Evolutionary conservation across 1,284 basidiomycete genomes (phyloP).

Genomic region (Fistulinella cinereoalba): DNA sequence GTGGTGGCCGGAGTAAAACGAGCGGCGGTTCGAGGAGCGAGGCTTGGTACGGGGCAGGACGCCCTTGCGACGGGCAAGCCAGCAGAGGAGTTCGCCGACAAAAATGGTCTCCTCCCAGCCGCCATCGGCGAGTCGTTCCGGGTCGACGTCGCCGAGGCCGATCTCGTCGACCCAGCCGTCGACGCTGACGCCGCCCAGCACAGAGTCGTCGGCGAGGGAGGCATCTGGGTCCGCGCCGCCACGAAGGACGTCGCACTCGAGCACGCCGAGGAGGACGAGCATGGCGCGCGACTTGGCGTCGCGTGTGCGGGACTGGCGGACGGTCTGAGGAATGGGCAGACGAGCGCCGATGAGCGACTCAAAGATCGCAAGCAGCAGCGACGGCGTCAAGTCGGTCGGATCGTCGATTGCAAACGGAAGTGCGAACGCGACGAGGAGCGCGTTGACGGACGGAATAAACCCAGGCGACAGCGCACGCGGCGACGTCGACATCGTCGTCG

Average conservation of each 20-base stretch:
- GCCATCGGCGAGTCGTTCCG: constrained; percentile 56
- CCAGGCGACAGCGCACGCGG: constrained; percentile 14
- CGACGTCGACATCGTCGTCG: constrained; percentile 14
- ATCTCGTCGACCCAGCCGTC: constrained; percentile 44
- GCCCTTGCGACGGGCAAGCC: constrained; percentile 52
- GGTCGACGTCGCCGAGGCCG: constrained; percentile 62
- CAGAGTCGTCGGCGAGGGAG: constrained; percentile 19
- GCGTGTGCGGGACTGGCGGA: too few relatives aligned
- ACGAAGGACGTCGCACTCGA: constrained; percentile 72
- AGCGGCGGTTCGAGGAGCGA: constrained; percentile 9
- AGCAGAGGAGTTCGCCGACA: constrained; percentile 61
- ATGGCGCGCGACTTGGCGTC: constrained; percentile 39
- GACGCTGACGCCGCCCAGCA: constrained; percentile 23
- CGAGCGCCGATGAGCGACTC: constrained; percentile 42
- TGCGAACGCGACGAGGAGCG: constrained; percentile 48
- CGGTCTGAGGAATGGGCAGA: constrained; percentile 48
- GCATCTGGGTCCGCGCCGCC: too few relatives aligned
- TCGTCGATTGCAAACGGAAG: constrained; percentile 54
- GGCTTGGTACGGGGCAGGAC: constrained; percentile 30
- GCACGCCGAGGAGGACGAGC: constrained; percentile 74
- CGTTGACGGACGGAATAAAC: constrained; percentile 36
- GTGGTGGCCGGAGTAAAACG: constrained; percentile 22
- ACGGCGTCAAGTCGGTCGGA: constrained; percentile 38
- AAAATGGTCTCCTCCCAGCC: constrained; percentile 62
- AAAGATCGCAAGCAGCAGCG: constrained; percentile 54